phyloP scores from a whole-genome alignment of 805 yeast species.

The Yarrowia keelungensis region DNA sequence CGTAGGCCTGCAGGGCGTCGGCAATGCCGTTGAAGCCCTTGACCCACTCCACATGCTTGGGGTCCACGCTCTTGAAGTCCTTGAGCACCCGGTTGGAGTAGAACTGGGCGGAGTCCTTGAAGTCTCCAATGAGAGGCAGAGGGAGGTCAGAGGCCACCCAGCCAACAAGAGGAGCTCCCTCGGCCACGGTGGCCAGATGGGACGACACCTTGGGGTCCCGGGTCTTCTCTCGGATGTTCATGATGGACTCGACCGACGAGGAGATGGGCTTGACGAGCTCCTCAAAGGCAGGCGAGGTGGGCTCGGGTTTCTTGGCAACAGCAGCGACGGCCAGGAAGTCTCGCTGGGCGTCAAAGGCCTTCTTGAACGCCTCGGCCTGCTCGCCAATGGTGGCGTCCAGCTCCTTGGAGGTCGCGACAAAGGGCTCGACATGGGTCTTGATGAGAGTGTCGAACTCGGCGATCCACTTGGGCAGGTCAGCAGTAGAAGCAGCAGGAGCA shows the following conservation, averaged over 20 bases:
- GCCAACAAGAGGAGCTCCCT: constrained; percentile 87
- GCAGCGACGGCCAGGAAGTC: constrained; percentile 65
- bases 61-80: constrained; percentile 76
- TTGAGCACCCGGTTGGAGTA: constrained; percentile 92
- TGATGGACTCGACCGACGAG: constrained; percentile 62
- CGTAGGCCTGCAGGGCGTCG: constrained; percentile 73
- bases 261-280: constrained; percentile 74
- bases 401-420: constrained; percentile 59
- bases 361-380: constrained; percentile 49
- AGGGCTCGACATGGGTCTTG: constrained; percentile 62
- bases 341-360: constrained; percentile 67
- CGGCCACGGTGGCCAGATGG: constrained; percentile 82
- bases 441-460: constrained; percentile 63
- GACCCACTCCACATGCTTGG: constrained; percentile 82
- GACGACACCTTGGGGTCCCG: constrained; percentile 69
- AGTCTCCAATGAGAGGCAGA: constrained; percentile 71
- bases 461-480: constrained; percentile 45
- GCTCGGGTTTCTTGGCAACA: constrained; percentile 69
- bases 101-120: constrained; percentile 89
- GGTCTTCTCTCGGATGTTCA: constrained; percentile 73
- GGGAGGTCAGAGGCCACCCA: constrained; percentile 88
- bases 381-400: constrained; percentile 66
- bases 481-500: constrained; percentile 41
- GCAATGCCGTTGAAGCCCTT: constrained; percentile 66
- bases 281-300: constrained; percentile 59